These are phyloP conservation scores for Cenococcum geophilum DNA, from an alignment of 495 filamentous ascomycete genomes.

Conservation along the genomic window DNA sequence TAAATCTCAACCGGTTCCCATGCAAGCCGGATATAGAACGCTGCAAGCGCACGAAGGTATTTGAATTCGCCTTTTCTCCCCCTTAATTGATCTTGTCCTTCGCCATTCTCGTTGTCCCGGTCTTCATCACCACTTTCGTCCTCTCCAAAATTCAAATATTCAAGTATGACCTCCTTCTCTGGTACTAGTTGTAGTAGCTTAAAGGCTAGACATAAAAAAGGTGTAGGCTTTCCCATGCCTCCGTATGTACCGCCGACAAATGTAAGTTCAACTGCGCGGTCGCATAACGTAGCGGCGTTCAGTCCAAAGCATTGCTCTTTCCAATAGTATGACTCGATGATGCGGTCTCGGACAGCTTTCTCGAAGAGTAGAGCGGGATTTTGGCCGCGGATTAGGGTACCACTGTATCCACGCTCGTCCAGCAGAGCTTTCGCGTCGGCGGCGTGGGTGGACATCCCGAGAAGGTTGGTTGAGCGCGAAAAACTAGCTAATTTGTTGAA, in stretches of 20 bases:
- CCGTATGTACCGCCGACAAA: conserved; percentile 83
- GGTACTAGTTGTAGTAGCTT: conserved; percentile 89
- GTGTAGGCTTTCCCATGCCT: conserved; percentile 71
- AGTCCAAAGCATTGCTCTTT: conserved; percentile 97
- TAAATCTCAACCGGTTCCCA: conserved; percentile 78
- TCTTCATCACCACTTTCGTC: conserved; percentile 60
- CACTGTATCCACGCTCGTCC: conserved; percentile 52
- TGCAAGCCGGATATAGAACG: conserved; percentile 89
- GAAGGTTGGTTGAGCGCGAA: too few relatives aligned
- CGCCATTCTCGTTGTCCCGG: conserved; percentile 13
- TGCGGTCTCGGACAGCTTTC: conserved; percentile 87
- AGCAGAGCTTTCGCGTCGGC: conserved; percentile 44
- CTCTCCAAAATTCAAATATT: conserved; percentile 66
- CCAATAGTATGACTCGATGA: conserved; percentile 92
- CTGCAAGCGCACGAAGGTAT: conserved; percentile 80
- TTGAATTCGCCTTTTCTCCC: conserved; percentile 35
- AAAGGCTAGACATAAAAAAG: conserved; percentile 91
- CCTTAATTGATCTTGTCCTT: conserved; percentile 18
- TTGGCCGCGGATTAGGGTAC: conserved; percentile 64
- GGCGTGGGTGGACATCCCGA: conserved; percentile 33
- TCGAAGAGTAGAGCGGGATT: conserved; percentile 89
- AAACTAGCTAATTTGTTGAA: too few relatives aligned
- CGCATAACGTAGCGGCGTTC: conserved; percentile 82
- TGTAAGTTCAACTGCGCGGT: conserved; percentile 79
- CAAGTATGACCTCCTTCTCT: conserved; percentile 66